These are phyloP conservation scores for Exophiala viscosa DNA, from an alignment of 2,329 filamentous ascomycete species.

Conservation along the genomic window DNA sequence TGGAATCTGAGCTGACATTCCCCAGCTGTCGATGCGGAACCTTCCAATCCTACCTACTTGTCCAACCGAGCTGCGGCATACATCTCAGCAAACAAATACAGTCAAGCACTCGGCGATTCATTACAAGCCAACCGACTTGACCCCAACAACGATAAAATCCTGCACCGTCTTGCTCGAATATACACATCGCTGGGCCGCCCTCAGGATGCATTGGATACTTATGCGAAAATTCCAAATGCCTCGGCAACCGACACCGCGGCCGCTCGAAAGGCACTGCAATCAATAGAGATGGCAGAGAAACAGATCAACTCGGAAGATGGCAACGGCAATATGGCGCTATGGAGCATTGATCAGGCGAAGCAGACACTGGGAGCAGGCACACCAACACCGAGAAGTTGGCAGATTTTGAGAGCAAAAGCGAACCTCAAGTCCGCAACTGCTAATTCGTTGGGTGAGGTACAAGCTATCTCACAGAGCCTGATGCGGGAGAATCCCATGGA, in stretches of 20 bases:
- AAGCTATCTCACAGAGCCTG: constrained; percentile 85
- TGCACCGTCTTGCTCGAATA: constrained; percentile 82
- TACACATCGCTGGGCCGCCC: constrained; percentile 84
- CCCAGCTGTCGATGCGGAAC: constrained; percentile 80
- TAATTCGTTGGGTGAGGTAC: constrained; percentile 85
- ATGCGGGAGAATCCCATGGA: constrained; percentile 85
- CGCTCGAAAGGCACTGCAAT: constrained; percentile 66
- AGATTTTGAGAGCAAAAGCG: constrained; percentile 84
- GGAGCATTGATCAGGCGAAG: constrained; percentile 87
- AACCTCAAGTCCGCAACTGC: constrained; percentile 87
- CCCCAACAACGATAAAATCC: constrained; percentile 78
- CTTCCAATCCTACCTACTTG: constrained; percentile 80
- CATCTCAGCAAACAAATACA: constrained; percentile 79
- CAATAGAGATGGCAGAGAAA: constrained; percentile 75
- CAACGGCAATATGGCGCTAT: constrained; percentile 79
- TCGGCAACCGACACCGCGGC: constrained; percentile 79
- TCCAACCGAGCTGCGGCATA: constrained; percentile 93
- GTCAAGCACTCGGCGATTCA: constrained; percentile 81
- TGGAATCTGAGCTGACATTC: constrained; percentile 22
- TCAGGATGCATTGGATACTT: constrained; percentile 78
- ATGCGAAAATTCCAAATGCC: constrained; percentile 68
- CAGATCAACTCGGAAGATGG: constrained; percentile 70
- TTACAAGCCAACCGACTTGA: constrained; percentile 77
- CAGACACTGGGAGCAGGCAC: constrained; percentile 72
- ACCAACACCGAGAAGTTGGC: constrained; percentile 85